phyloP scores from a whole-genome alignment of 2,329 filamentous ascomycete genomes.

The Phaeosphaeriaceae sp. region DNA sequence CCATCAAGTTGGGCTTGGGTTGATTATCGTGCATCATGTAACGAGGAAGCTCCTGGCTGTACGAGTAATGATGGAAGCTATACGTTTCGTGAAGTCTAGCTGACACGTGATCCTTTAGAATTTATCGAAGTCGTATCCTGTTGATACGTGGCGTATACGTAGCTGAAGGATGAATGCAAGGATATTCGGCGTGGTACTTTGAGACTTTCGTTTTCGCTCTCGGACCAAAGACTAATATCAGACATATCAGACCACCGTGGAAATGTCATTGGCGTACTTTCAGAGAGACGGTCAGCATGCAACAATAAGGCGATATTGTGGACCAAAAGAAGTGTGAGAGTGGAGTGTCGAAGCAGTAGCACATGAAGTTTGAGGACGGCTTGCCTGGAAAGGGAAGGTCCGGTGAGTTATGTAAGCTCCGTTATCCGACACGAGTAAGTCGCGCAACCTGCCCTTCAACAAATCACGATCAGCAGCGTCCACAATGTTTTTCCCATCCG shows the following conservation, averaged over 20 bases:
- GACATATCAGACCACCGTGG: background rate
- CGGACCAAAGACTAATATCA: background rate
- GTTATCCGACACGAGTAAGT: background rate
- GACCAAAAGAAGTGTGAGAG: background rate
- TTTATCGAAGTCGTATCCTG: too few relatives aligned
- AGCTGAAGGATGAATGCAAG: too few relatives aligned
- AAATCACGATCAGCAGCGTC: background rate
- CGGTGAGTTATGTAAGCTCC: background rate
- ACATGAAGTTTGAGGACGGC: background rate
- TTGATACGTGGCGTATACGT: too few relatives aligned
- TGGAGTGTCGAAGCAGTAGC: background rate
- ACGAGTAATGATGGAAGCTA: too few relatives aligned
- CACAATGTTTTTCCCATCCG: background rate
- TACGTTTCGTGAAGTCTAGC: background rate
- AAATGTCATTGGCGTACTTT: background rate
- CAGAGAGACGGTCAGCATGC: background rate
- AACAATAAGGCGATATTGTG: background rate
- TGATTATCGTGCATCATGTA: background rate
- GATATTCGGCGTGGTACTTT: background rate
- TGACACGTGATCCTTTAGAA: background rate
- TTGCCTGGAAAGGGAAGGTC: background rate
- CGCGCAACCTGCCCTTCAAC: background rate
- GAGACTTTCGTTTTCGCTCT: background rate
- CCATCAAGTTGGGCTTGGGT: background rate
- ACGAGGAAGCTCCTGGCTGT: too few relatives aligned